Percentiles rank a stretch among this genome's conserved stretches.
phyloP scores from a whole-genome alignment of 1,284 basidiomycete genomes.

The Puccinia horiana region DNA sequence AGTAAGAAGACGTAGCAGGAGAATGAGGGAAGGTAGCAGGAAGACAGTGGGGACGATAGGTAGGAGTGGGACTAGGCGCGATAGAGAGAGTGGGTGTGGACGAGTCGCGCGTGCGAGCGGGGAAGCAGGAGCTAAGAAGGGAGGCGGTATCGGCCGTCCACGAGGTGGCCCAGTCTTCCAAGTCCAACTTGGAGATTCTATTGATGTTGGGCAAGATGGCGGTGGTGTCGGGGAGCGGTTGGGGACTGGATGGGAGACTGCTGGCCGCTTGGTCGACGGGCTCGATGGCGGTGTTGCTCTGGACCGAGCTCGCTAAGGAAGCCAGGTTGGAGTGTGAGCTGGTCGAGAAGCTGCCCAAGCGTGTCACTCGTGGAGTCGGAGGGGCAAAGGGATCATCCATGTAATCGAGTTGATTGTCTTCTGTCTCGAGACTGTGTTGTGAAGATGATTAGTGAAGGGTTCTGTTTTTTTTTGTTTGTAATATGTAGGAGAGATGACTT shows the following conservation, averaged over 20 bases:
- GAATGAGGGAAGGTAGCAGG: neutral
- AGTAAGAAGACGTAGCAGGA: too few relatives aligned
- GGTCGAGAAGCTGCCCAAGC: neutral
- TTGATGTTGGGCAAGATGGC: neutral
- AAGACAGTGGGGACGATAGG: neutral
- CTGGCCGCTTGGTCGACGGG: neutral
- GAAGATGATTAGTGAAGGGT: neutral
- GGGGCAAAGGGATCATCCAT: constrained; percentile 20
- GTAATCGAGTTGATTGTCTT: neutral
- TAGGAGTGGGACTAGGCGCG: neutral
- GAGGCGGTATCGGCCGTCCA: neutral
- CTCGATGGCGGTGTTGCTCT: neutral
- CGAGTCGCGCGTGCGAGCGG: neutral
- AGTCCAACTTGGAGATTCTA: constrained; percentile 6
- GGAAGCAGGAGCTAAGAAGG: neutral
- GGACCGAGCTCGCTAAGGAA: neutral
- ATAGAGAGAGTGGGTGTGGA: neutral
- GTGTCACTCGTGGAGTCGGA: neutral
- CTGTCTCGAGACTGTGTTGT: neutral
- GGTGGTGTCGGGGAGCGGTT: neutral
- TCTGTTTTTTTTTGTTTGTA: neutral
- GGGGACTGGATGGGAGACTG: neutral
- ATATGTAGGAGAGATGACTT: neutral
- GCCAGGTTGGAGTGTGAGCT: neutral
- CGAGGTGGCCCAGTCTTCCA: neutral